These are phyloP conservation scores for Raphanus hybrid DNA, from an alignment of 441 rosid genomes.

Conservation along the genomic window DNA sequence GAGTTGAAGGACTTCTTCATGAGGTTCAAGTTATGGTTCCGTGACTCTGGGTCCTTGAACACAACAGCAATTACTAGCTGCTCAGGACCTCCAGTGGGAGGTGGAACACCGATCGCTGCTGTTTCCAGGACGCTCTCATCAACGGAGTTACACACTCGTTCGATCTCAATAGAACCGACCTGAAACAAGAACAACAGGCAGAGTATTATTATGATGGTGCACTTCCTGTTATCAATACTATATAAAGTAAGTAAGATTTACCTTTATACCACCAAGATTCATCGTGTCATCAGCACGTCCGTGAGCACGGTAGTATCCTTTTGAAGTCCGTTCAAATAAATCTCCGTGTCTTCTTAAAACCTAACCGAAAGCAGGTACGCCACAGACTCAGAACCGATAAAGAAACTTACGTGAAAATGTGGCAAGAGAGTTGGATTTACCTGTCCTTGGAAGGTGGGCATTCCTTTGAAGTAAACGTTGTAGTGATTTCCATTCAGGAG, in stretches of 20 bases:
- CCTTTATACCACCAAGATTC: constrained; percentile 99
- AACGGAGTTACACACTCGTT: constrained; percentile 78
- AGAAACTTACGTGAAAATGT: neutral
- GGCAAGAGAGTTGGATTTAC: constrained; percentile 42
- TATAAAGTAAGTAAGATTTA: constrained; percentile 30
- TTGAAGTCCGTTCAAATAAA: constrained; percentile 75
- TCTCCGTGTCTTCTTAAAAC: constrained; percentile 91
- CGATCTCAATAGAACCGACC: constrained; percentile 94
- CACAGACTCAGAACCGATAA: constrained; percentile 20
- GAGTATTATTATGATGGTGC: neutral
- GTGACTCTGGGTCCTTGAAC: constrained; percentile 48
- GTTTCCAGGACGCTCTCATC: constrained; percentile 77
- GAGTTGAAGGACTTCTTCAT: constrained; percentile 72
- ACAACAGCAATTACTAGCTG: constrained; percentile 78
- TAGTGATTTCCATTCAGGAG: constrained; percentile 81
- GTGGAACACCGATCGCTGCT: constrained; percentile 94
- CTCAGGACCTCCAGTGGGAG: constrained; percentile 90
- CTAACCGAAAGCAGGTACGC: constrained; percentile 44
- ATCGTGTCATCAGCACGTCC: constrained; percentile 97
- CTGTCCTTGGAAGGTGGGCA: constrained; percentile 79
- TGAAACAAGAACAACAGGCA: constrained; percentile 33
- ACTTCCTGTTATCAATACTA: neutral
- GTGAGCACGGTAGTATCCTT: constrained; percentile 89
- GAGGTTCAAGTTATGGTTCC: constrained; percentile 50
- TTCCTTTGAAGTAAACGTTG: constrained; percentile 79